Evolutionary conservation across 805 yeast species (phyloP).

Genomic region (Candida lessepsii): DNA sequence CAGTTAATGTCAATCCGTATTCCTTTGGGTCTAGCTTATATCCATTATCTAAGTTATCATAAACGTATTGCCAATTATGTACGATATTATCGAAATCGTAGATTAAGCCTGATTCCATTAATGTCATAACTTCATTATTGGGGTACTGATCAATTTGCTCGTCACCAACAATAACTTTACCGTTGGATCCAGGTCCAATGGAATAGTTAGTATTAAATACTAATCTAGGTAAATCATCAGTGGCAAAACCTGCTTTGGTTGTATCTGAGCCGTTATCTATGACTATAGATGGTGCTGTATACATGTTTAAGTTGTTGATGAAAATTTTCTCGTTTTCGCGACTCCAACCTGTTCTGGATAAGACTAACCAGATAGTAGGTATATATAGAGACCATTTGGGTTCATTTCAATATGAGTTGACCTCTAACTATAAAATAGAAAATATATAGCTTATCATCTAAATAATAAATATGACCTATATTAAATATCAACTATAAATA

Average conservation of each 20-base stretch:
- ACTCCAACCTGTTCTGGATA: background rate
- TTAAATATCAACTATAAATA: too few species aligned
- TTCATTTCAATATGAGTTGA: too few species aligned
- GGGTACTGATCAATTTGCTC: constrained; percentile 46
- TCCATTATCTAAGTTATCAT: constrained; percentile 43
- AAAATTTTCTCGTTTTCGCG: constrained; percentile 7
- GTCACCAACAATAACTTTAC: constrained; percentile 41
- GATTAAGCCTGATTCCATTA: constrained; percentile 60
- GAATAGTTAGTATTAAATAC: constrained; percentile 58
- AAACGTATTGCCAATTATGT: constrained; percentile 67
- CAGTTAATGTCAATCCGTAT: constrained; percentile 62
- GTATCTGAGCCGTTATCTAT: constrained; percentile 65
- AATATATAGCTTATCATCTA: too few species aligned
- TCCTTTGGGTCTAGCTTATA: constrained; percentile 52
- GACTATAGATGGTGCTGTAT: constrained; percentile 55
- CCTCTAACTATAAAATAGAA: too few species aligned
- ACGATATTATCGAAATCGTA: constrained; percentile 74
- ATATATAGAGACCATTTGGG: too few species aligned
- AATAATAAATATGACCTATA: too few species aligned
- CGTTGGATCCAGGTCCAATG: constrained; percentile 21
- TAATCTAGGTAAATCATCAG: constrained; percentile 59
- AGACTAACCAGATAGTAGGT: background rate
- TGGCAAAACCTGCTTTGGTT: constrained; percentile 71
- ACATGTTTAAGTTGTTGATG: constrained; percentile 20
- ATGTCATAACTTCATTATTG: constrained; percentile 52